Evolutionary conservation across 2,329 filamentous ascomycete species (phyloP), one percentile per base, ranked within the genome.

Genomic region (Westerdykella ornata): DNA sequence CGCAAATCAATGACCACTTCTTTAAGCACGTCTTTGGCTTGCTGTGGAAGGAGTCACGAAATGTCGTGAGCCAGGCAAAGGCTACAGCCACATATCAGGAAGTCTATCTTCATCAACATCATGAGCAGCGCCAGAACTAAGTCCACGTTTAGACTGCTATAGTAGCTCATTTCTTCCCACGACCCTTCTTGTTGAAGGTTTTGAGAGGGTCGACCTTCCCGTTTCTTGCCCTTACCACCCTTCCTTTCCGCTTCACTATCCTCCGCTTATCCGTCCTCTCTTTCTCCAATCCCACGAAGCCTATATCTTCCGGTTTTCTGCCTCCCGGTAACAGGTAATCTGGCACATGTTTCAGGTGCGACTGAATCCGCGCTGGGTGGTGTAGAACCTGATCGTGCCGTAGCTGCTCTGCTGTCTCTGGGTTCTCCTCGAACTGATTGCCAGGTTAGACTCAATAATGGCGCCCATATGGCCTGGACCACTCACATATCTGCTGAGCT

Each of bases 341-440:
- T 0, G 92, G 92, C 1, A 98, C 85, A 64, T 96, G 87, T 68
- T 88, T 94, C 50, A 98, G 72, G 71, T 98, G 92, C 6, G 85
- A 78, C 67, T 97, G 89, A 35, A 88, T 81, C 44, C 86, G 75
- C 12, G 89, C 87, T 17, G 88, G 82, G 45, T 88, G 78, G 35
- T 62, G 63, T 42, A 94, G 73, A 64, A 96, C 90, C 29, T 82
- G 83, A 62, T 98, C 92, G 62, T 98, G 92, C 18, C 90, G 80
- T 51, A 97, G 73, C 62, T 95, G 88, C 29, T 81, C 79, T 49
- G 97, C 70, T 61, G 97, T 90, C 22, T 84, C 81, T 0, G 92
- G 92, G 63, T 98, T 96, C 67, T 98, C 92, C 62, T 97, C 92
- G 59, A 97, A 98, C 72, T 97, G 88, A 38, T 2, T 6, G 12